Evolutionary conservation across 148 eudicot genomes (phyloP).

Genomic region (Spergularia marina): DNA sequence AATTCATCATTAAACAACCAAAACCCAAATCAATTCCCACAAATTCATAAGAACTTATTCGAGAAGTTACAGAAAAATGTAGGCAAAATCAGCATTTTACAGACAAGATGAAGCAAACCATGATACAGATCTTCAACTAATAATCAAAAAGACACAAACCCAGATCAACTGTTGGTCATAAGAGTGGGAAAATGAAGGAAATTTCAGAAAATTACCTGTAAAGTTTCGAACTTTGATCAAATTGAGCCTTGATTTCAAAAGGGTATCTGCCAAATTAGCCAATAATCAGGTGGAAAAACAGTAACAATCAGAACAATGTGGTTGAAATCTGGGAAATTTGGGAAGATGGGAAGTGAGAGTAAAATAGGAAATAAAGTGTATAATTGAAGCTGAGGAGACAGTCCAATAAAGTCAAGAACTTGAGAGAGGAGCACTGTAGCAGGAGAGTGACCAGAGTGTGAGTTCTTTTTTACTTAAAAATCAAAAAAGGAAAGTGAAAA

Average conservation of each 20-base stretch:
- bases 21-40: background rate
- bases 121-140: constrained; percentile 25
- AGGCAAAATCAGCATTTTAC: background rate
- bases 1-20: background rate
- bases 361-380: constrained; percentile 8
- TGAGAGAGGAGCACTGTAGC: constrained; percentile 2
- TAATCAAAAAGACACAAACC: constrained; percentile 8
- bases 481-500: background rate
- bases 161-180: background rate
- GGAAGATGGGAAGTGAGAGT: constrained; percentile 14
- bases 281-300: background rate
- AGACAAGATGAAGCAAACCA: constrained; percentile 2
- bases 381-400: constrained; percentile 24
- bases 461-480: background rate
- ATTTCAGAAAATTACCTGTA: constrained; percentile 23
- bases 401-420: constrained; percentile 22
- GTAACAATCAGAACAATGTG: constrained; percentile 11
- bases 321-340: constrained; percentile 17
- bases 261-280: constrained; percentile 19
- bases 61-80: background rate
- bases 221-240: constrained; percentile 9
- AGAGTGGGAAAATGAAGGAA: background rate
- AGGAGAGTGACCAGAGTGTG: background rate
- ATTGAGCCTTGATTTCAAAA: constrained; percentile 14
- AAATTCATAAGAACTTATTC: background rate